These are phyloP conservation scores for Acanthamoeba polyphaga DNA, from an alignment of 208 protist genomes.

Conservation along the genomic window DNA sequence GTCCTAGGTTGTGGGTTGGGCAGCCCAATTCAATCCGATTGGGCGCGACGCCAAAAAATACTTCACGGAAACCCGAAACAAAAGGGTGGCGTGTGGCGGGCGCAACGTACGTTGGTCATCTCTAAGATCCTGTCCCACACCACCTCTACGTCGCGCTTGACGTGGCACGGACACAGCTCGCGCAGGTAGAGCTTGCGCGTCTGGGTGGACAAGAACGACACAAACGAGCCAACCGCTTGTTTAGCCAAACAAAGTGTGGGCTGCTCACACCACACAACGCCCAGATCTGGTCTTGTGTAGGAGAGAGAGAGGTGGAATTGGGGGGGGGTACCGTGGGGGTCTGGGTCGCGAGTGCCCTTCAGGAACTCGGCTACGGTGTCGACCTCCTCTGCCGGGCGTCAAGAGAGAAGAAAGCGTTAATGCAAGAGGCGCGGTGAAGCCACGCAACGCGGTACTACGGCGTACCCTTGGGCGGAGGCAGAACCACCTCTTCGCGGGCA, in stretches of 20 bases:
- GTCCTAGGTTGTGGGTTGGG: neutral
- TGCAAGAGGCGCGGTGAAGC: no score
- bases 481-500: slow-evolving; percentile 15
- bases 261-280: no score
- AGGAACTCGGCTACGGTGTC: slow-evolving; percentile 30
- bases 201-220: neutral
- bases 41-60: no score
- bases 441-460: no score
- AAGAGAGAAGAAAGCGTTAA: no score
- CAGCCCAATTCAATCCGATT: neutral
- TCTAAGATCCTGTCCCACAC: slow-evolving; percentile 78
- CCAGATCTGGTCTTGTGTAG: no score
- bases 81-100: neutral
- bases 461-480: slow-evolving; percentile 17
- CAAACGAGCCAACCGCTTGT: neutral
- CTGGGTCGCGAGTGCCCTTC: neutral
- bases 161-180: slow-evolving; percentile 82
- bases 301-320: no score
- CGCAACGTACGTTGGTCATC: slow-evolving; percentile 62
- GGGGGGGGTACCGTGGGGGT: neutral
- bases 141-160: slow-evolving; percentile 74
- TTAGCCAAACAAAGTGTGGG: neutral
- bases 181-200: slow-evolving; percentile 26
- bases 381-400: neutral
- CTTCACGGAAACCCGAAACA: neutral